Conservation (phyloP, 1,284 basidiomycete species). For the Meira miltonrushii region DNA sequence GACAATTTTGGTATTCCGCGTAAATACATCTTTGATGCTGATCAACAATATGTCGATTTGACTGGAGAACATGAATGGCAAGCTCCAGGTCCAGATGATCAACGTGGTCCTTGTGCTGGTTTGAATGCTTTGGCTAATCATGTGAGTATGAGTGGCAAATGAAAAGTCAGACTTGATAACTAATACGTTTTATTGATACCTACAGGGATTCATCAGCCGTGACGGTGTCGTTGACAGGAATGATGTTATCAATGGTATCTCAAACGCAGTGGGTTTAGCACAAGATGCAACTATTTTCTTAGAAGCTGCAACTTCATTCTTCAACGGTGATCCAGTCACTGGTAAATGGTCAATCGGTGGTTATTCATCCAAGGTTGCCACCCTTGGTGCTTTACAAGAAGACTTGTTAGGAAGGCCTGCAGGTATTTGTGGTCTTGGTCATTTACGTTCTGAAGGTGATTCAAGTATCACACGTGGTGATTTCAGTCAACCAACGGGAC, state of each 20-base stretch:
- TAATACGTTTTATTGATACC: no score
- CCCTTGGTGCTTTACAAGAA: conserved; percentile 7
- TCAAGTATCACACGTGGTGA: conserved; percentile 21
- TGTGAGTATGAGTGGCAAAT: neutral
- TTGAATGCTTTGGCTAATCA: conserved; percentile 52
- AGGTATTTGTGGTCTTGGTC: conserved; percentile 9
- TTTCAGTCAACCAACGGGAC: conserved; percentile 13
- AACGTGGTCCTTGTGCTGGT: conserved; percentile 9
- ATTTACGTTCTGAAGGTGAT: conserved; percentile 19
- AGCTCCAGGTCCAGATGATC: conserved; percentile 13
- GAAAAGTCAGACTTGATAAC: no score
- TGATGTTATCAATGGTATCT: conserved; percentile 2
- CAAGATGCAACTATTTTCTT: conserved; percentile 43
- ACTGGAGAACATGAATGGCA: conserved; percentile 15
- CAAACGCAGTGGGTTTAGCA: conserved; percentile 32
- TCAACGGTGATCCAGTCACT: conserved; percentile 44
- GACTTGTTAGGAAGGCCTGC: neutral
- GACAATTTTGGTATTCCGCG: conserved; percentile 5
- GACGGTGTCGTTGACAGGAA: conserved; percentile 43
- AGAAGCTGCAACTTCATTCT: conserved; percentile 29
- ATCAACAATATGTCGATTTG: conserved; percentile 7
- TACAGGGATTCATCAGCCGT: conserved; percentile 19
- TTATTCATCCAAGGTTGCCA: neutral
- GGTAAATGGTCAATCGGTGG: conserved; percentile 27
- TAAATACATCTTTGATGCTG: conserved; percentile 9